Evolutionary conservation across 225 moss, liverwort and hornwort species (phyloP).

Genomic region (Physcomitrium patens): DNA sequence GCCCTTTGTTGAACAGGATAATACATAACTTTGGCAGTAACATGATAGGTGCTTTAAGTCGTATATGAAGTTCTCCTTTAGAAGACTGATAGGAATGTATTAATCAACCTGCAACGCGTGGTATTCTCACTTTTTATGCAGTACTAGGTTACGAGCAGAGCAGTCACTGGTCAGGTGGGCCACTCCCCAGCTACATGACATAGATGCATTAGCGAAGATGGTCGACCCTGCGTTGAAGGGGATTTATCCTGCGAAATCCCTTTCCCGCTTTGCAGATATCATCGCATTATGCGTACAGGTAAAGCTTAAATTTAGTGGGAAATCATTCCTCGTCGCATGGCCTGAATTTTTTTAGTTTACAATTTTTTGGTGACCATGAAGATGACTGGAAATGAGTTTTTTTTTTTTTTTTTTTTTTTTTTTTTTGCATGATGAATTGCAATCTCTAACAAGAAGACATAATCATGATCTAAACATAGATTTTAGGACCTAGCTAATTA

Average conservation of each 20-base stretch:
- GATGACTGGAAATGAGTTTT: neutral
- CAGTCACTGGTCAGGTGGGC: conserved; percentile 82
- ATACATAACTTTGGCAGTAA: neutral
- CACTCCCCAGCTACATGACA: conserved; percentile 83
- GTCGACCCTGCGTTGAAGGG: conserved; percentile 80
- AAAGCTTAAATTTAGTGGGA: conserved; percentile 20
- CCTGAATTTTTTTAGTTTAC: neutral
- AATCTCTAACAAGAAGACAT: neutral
- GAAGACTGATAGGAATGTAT: neutral
- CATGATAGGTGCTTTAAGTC: neutral
- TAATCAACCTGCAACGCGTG: conserved; percentile 15
- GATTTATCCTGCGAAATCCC: conserved; percentile 81
- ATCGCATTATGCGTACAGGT: conserved; percentile 79
- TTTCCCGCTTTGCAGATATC: conserved; percentile 78
- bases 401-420: too few species aligned
- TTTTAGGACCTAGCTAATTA: neutral
- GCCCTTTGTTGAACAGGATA: neutral
- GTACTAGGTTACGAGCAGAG: conserved; percentile 66
- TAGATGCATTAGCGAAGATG: conserved; percentile 82
- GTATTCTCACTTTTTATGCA: conserved; percentile 37
- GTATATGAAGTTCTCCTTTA: neutral
- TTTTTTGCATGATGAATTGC: neutral
- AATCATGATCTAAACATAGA: neutral
- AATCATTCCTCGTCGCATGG: neutral
- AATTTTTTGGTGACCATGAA: neutral